Percentiles rank a stretch among this genome's conserved stretches.
Evolutionary conservation across 2,329 filamentous ascomycete genomes (phyloP).

Genomic region (Fusarium sp.): DNA sequence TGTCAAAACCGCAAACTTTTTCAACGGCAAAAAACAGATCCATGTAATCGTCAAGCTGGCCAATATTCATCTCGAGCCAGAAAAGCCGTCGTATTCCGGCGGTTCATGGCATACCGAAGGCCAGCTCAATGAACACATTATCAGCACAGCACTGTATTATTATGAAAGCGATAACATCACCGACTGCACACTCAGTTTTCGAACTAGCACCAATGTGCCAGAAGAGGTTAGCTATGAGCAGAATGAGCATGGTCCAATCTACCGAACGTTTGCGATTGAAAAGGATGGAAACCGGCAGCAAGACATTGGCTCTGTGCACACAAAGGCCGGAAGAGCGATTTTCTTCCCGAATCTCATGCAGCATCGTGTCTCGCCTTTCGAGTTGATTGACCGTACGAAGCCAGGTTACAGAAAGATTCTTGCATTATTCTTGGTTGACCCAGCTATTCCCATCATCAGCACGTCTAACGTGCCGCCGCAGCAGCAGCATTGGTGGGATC

Average conservation of each 20-base stretch:
- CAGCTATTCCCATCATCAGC: not conserved
- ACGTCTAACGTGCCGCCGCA: slow-evolving; percentile 11
- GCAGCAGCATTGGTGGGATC: slow-evolving; percentile 12
- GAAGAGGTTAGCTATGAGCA: not conserved
- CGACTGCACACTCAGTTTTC: not conserved
- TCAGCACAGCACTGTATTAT: slow-evolving; percentile 17
- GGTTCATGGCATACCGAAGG: slow-evolving; percentile 29
- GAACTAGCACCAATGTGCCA: slow-evolving; percentile 1
- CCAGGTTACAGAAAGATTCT: slow-evolving; percentile 17
- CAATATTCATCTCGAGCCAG: slow-evolving; percentile 16
- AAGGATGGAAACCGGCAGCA: not conserved
- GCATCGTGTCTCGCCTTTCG: not conserved
- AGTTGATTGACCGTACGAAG: not conserved
- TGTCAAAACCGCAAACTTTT: slow-evolving; percentile 1
- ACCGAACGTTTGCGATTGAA: not conserved
- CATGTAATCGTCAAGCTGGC: slow-evolving; percentile 20
- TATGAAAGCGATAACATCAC: slow-evolving; percentile 29
- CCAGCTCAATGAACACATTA: slow-evolving; percentile 16
- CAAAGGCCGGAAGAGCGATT: slow-evolving; percentile 3
- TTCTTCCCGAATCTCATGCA: slow-evolving; percentile 18
- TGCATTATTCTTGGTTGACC: slow-evolving; percentile 10
- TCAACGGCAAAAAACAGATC: not conserved
- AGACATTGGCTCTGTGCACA: slow-evolving; percentile 2
- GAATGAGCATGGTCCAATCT: not conserved
- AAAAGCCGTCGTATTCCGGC: slow-evolving; percentile 8